A percentile compares a stretch with the other conserved stretches of the same genome.
phyloP scores from a whole-genome alignment of 768 basidiomycete species.

The Rubroboletus satanas region DNA sequence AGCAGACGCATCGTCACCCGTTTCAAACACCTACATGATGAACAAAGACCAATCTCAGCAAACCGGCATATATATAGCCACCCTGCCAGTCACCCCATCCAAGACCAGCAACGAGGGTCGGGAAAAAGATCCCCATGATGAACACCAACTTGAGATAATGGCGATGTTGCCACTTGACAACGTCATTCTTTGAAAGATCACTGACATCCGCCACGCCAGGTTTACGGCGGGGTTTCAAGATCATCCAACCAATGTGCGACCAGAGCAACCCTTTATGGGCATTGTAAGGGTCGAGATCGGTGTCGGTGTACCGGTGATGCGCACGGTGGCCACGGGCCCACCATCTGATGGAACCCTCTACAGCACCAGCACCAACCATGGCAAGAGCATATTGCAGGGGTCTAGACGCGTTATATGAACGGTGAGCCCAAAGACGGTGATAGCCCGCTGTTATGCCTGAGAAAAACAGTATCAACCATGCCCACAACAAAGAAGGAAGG shows the following conservation, averaged over 20 bases:
- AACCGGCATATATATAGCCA: conserved; percentile 82
- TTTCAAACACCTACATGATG: conserved; percentile 63
- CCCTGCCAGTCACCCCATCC: conserved; percentile 85
- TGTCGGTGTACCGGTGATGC: conserved; percentile 96
- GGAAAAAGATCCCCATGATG: conserved; percentile 66
- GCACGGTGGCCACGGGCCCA: conserved; percentile 98
- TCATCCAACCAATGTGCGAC: conserved; percentile 92
- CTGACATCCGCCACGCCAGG: conserved; percentile 89
- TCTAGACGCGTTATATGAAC: conserved; percentile 87
- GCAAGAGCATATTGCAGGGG: conserved; percentile 86
- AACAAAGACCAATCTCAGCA: conserved; percentile 76
- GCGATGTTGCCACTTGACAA: conserved; percentile 86
- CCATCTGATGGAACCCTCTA: conserved; percentile 98
- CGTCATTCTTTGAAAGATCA: conserved; percentile 73
- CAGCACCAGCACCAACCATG: conserved; percentile 83
- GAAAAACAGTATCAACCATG: conserved; percentile 27
- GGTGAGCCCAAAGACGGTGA: conserved; percentile 96
- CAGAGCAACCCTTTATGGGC: conserved; percentile 85
- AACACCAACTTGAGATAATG: conserved; percentile 71
- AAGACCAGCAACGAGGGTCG: conserved; percentile 73
- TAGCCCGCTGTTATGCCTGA: conserved; percentile 89
- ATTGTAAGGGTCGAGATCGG: conserved; percentile 93
- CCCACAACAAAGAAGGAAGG: conserved; percentile 29
- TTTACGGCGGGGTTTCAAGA: conserved; percentile 83
- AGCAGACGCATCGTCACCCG: background rate